phyloP scores from a whole-genome alignment of 306 rosid genomes.

The Nissolia schottii region DNA sequence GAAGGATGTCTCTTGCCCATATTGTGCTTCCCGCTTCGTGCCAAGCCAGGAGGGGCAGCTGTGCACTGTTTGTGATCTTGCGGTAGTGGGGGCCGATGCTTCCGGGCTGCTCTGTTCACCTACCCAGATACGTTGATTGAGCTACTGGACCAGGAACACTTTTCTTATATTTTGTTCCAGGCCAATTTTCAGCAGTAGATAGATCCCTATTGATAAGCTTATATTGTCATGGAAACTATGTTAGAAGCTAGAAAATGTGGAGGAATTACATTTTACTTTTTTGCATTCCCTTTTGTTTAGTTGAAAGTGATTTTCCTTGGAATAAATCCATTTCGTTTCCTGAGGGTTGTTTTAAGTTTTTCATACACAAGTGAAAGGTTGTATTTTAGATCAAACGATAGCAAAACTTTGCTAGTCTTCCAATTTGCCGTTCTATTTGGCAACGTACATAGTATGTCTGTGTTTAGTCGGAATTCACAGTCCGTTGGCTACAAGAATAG shows the following conservation, averaged over 20 bases:
- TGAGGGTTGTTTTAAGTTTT: slow-evolving; percentile 31
- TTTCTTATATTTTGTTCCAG: slow-evolving; percentile 26
- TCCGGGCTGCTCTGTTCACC: slow-evolving; percentile 88
- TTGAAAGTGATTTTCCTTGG: slow-evolving; percentile 26
- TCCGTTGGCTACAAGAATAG: slow-evolving; percentile 14
- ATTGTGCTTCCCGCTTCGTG: slow-evolving; percentile 83
- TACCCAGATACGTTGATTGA: slow-evolving; percentile 71
- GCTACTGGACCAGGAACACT: slow-evolving; percentile 28
- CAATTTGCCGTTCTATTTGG: slow-evolving; percentile 20
- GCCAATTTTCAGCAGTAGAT: slow-evolving; percentile 38
- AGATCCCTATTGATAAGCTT: slow-evolving; percentile 14
- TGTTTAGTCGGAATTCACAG: slow-evolving; percentile 11
- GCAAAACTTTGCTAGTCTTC: slow-evolving; percentile 13
- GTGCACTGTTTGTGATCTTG: slow-evolving; percentile 83
- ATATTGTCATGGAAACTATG: slow-evolving; percentile 21
- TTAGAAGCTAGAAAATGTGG: slow-evolving; percentile 27
- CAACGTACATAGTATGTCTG: slow-evolving; percentile 16
- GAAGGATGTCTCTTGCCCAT: slow-evolving; percentile 84
- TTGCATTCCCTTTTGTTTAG: slow-evolving; percentile 20
- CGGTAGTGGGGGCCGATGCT: slow-evolving; percentile 86
- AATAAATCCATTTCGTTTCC: slow-evolving; percentile 22
- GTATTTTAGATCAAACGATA: slow-evolving; percentile 26
- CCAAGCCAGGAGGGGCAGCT: slow-evolving; percentile 73
- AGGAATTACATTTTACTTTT: slow-evolving; percentile 24
- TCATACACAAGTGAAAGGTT: slow-evolving; percentile 27